Percentiles rank a stretch among this genome's conserved stretches.
These are phyloP conservation scores for Pyrenophora graminea DNA, from an alignment of 2,329 filamentous ascomycete genomes.

Conservation along the genomic window DNA sequence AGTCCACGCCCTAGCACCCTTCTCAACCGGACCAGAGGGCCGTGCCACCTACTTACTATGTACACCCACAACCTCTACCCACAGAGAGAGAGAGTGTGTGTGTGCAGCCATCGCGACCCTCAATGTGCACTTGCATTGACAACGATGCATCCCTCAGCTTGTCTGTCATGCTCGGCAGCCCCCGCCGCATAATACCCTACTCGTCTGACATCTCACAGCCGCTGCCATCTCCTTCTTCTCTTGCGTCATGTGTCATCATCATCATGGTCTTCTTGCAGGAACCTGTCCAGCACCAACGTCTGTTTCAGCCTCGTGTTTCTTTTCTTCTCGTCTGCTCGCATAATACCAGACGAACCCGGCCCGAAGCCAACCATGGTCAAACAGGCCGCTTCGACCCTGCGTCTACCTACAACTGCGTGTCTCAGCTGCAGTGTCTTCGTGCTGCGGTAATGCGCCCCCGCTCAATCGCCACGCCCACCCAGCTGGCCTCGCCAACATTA, in stretches of 20 bases:
- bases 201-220: background rate
- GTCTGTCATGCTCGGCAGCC: background rate
- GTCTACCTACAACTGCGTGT: background rate
- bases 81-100: too few species aligned
- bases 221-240: background rate
- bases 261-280: background rate
- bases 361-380: conserved; percentile 1
- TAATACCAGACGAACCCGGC: background rate
- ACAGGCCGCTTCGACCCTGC: conserved; percentile 1
- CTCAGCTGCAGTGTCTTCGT: conserved; percentile 6
- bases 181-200: background rate
- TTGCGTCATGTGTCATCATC: background rate
- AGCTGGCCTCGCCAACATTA: background rate
- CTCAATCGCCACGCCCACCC: conserved; percentile 6
- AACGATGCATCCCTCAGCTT: background rate
- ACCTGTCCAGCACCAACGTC: conserved; percentile 1
- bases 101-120: too few species aligned
- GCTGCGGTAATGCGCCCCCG: background rate
- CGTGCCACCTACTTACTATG: conserved; percentile 10
- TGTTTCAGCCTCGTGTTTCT: conserved; percentile 4
- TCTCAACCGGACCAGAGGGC: conserved; percentile 17
- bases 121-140: background rate
- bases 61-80: background rate
- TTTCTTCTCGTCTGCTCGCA: conserved; percentile 3
- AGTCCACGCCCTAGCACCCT: background rate